These are phyloP conservation scores for Populus hybrid DNA, from an alignment of 441 rosid genomes.

Conservation along the genomic window DNA sequence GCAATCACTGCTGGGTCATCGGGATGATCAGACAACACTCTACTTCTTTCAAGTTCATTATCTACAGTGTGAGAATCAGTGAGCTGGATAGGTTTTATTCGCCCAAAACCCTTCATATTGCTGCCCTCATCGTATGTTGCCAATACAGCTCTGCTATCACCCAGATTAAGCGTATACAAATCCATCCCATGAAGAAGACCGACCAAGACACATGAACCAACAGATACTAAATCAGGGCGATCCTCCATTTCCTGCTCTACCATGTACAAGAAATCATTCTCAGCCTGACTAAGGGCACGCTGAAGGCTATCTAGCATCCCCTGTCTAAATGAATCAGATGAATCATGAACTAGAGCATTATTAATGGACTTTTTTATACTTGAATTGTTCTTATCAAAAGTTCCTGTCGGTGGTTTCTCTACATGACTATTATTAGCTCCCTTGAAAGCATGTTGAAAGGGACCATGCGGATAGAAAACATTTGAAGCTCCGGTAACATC, in stretches of 20 bases:
- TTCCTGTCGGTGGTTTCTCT: slow-evolving; percentile 8
- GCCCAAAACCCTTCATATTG: slow-evolving; percentile 22
- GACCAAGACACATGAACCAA: slow-evolving; percentile 88
- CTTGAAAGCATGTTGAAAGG: slow-evolving; percentile 26
- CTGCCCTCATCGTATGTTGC: slow-evolving; percentile 50
- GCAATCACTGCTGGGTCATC: slow-evolving; percentile 66
- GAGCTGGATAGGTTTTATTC: slow-evolving; percentile 75
- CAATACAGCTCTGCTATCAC: slow-evolving; percentile 92
- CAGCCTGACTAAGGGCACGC: slow-evolving; percentile 71
- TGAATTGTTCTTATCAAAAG: slow-evolving; percentile 12
- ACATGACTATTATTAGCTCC: slow-evolving; percentile 10
- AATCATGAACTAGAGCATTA: slow-evolving; percentile 9
- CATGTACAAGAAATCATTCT: slow-evolving; percentile 78
- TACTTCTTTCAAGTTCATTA: slow-evolving; percentile 62
- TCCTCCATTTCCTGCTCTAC: slow-evolving; percentile 98
- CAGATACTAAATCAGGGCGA: slow-evolving; percentile 88
- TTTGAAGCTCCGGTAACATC: slow-evolving; percentile 23
- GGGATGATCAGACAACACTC: slow-evolving; percentile 63
- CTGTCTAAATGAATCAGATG: slow-evolving; percentile 47
- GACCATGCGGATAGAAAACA: slow-evolving; percentile 24
- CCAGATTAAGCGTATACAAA: slow-evolving; percentile 71
- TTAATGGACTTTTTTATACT: slow-evolving; percentile 6
- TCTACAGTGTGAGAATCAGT: slow-evolving; percentile 84
- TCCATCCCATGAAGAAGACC: slow-evolving; percentile 70
- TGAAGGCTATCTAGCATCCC: slow-evolving; percentile 75